Evolutionary conservation across 73 alveolate genomes (phyloP), one percentile per base, ranked within the genome.

Genomic region (Paramecium primaurelia): DNA sequence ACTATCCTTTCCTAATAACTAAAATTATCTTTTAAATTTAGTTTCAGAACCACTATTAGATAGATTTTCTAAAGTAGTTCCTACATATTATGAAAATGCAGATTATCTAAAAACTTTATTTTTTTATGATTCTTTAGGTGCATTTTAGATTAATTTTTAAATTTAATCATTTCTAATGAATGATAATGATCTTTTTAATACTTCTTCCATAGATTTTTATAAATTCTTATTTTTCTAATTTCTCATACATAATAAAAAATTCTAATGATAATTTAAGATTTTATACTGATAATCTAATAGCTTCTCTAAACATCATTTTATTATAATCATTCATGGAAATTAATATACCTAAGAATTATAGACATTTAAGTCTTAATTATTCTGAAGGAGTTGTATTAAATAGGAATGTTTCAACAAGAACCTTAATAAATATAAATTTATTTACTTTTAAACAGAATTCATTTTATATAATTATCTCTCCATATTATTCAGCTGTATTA

Each of bases 11-110:
- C 91, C 91, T 20, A 80, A 36, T 12, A 80, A 36, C 18, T 80
- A 18, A 14, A 80, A 45, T 0, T 42, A 80, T 80, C 34, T 80
- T 45, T 22, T 26, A 44, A 20, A 59, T 11, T 80, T 80, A 45
- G 18, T 73, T 20, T 73, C 87, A 36, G 12, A 9, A 34, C 91
- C 77, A 14, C 26, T 32, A 80, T 49, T 80, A 4, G 16, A 64
- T 0, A 49, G 68, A 73, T 73, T 37, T 37, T 73, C 91, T 10
- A 80, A 47, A 4, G 91, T 80, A 3, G 71, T 12, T 45, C 91
- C 91, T 22, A 80, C 91, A 80, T 80, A 80, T 80, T 80, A 20
- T 11, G 91, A 45, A 14, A 80, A 80, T 10, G 75, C 91, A 44
- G 47, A 26, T n/a, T 40, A 47, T 80, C 51, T 80, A 49, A 80